phyloP scores from a whole-genome alignment of 805 yeast species.

The Saturnispora serradocipensis region DNA sequence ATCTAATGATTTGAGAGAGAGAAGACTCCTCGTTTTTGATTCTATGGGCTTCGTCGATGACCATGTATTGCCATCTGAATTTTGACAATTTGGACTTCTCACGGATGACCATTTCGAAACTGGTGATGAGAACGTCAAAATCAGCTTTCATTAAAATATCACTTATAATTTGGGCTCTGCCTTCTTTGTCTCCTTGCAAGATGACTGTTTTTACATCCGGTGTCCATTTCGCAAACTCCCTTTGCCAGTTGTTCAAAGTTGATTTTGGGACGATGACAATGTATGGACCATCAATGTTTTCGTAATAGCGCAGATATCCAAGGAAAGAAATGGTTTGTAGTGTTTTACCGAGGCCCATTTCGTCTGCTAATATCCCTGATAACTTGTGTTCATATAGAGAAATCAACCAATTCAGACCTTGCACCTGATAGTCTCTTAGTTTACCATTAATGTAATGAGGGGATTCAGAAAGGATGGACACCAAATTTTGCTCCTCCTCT shows the following conservation, averaged over 20 bases:
- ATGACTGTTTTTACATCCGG: slow-evolving; percentile 68
- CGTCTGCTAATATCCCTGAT: slow-evolving; percentile 75
- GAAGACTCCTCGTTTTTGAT: slow-evolving; percentile 69
- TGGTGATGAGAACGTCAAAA: slow-evolving; percentile 63
- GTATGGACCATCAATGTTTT: slow-evolving; percentile 59
- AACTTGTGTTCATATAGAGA: slow-evolving; percentile 57
- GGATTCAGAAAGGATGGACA: slow-evolving; percentile 67
- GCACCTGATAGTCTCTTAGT: slow-evolving; percentile 67
- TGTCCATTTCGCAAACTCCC: slow-evolving; percentile 72
- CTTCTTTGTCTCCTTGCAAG: slow-evolving; percentile 66
- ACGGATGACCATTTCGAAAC: slow-evolving; percentile 69
- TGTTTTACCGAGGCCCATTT: slow-evolving; percentile 81
- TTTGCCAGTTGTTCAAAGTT: slow-evolving; percentile 70
- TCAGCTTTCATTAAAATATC: slow-evolving; percentile 45
- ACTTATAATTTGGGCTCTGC: slow-evolving; percentile 46
- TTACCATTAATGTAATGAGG: slow-evolving; percentile 50
- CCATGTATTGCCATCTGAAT: slow-evolving; percentile 66
- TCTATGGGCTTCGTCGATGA: slow-evolving; percentile 79
- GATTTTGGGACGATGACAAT: slow-evolving; percentile 73
- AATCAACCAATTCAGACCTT: slow-evolving; percentile 74
- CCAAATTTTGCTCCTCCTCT: slow-evolving; percentile 51
- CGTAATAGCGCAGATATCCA: slow-evolving; percentile 60
- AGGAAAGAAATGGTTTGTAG: slow-evolving; percentile 69
- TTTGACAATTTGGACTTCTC: slow-evolving; percentile 61
- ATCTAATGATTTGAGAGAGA: slow-evolving; percentile 63